Percentiles rank a stretch among this genome's conserved stretches.
These are phyloP conservation scores for Yamadazyma atlantica DNA, from an alignment of 1,139 yeast species.

Conservation along the genomic window DNA sequence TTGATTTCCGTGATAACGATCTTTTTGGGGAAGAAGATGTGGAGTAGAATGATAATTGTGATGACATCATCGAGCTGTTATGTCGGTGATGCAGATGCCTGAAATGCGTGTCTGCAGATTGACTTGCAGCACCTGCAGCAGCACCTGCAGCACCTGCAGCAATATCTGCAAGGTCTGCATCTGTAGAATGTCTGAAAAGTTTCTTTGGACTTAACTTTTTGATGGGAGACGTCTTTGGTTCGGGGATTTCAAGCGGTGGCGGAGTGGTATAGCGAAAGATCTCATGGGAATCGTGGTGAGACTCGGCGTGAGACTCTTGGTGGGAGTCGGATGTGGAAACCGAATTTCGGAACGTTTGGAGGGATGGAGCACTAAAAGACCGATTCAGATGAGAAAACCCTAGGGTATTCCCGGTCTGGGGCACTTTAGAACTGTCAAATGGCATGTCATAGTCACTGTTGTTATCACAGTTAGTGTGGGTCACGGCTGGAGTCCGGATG, in stretches of 20 bases:
- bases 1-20: constrained; percentile 18
- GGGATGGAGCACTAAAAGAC: constrained; percentile 43
- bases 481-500: too few species aligned
- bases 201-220: constrained; percentile 37
- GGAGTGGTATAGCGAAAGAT: constrained; percentile 16
- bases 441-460: not conserved
- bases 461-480: constrained; percentile 6
- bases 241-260: constrained; percentile 12
- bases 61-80: constrained; percentile 29
- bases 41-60: constrained; percentile 30
- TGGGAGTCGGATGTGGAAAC: constrained; percentile 7
- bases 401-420: too few species aligned
- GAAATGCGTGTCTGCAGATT: not conserved
- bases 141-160: not conserved
- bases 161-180: constrained; percentile 9
- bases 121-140: not conserved
- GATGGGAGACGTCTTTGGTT: constrained; percentile 30
- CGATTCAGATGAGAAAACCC: constrained; percentile 22
- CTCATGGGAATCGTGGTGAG: not conserved
- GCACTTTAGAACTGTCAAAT: not conserved
- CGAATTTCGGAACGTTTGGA: constrained; percentile 37
- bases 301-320: not conserved
- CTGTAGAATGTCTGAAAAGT: constrained; percentile 27
- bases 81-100: constrained; percentile 21
- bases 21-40: constrained; percentile 30